Evolutionary conservation across 768 basidiomycete species (phyloP).

Genomic region (Rhodosporidiobolus sp.): DNA sequence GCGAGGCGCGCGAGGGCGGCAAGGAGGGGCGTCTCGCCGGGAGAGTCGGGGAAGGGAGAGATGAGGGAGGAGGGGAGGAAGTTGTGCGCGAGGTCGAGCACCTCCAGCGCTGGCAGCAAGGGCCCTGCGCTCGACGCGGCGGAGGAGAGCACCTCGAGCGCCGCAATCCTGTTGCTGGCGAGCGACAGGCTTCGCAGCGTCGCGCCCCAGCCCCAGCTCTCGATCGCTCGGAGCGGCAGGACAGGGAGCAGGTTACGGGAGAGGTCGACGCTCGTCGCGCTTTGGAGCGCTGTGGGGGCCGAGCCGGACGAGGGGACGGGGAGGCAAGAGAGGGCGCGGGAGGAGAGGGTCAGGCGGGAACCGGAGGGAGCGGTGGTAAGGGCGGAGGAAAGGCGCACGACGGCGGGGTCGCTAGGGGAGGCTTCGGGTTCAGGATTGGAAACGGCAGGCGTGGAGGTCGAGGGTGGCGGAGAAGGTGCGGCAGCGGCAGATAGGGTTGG

Average conservation of each 20-base stretch:
- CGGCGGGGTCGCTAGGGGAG: neutral
- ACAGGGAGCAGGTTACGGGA: slow-evolving; percentile 5
- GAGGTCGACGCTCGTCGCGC: slow-evolving; percentile 9
- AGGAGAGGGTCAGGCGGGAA: neutral
- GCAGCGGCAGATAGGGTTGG: neutral
- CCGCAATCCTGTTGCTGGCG: slow-evolving; percentile 9
- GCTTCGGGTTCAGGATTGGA: neutral
- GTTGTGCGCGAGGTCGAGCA: slow-evolving; percentile 24
- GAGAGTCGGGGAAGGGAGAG: neutral
- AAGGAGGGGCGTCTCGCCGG: neutral
- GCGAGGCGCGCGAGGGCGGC: neutral
- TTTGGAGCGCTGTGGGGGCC: neutral
- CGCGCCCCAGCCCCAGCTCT: slow-evolving; percentile 6
- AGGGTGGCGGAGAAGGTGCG: neutral
- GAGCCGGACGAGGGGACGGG: slow-evolving; percentile 1
- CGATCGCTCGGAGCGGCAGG: neutral
- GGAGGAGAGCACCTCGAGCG: neutral
- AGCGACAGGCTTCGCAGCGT: slow-evolving; percentile 17
- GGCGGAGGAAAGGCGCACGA: neutral
- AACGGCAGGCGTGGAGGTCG: neutral
- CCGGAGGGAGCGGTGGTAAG: neutral
- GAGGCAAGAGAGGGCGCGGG: slow-evolving; percentile 8
- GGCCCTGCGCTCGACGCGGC: too few species aligned
- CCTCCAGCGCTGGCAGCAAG: neutral
- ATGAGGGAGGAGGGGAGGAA: neutral